Evolutionary conservation across 2,329 filamentous ascomycete species (phyloP), one percentile per base, ranked within the genome.

Genomic region (Paramyrothecium sp.): DNA sequence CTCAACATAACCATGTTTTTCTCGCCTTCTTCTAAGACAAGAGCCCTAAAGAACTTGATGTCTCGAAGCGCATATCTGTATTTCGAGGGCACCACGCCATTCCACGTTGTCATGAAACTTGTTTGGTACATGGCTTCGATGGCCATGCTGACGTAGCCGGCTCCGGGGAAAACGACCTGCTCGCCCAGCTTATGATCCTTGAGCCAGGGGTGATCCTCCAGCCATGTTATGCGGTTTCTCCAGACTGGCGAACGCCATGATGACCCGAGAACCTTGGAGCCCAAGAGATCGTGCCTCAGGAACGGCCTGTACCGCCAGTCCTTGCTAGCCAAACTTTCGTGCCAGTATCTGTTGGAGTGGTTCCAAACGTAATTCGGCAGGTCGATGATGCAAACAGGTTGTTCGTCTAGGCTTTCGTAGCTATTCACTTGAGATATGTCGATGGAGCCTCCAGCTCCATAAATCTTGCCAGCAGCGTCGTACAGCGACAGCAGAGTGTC

Each of bases 281-380:
- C 78, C 20, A 80, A 67, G 2, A 81, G 65, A 56, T 81, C 78
- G 44, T 75, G 73, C 17, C 77, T 68, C 2, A 71, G 67, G 53
- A 72, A 71, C 10, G 65, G 63, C 4, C 74, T 69, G 55, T 72
- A 69, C 3, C 76, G 71, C 54, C 71, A 69, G 13, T 70, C 67
- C 17, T 64, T 66, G 17, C 71, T 74, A 4, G 74, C 56, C 21
- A 72, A 69, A 2, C 71, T 72, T 56, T 81, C 77, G 56, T 75
- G 69, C 78, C 78, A 80, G 60, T 78, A 77, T 16, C 60, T 64
- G 7, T 69, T 74, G 17, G 71, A 65, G 55, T 79, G 77, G 49
- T 79, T 78, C 77, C 78, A 81, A 3, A 74, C 71, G 53, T 80
- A 80, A 1, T 69, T 68, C 1, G 78, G 78, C 46, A 81, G 65